Evolutionary conservation across 2,329 filamentous ascomycete species (phyloP), one percentile per base, ranked within the genome.

Genomic region (Cladobotryum protrusum): DNA sequence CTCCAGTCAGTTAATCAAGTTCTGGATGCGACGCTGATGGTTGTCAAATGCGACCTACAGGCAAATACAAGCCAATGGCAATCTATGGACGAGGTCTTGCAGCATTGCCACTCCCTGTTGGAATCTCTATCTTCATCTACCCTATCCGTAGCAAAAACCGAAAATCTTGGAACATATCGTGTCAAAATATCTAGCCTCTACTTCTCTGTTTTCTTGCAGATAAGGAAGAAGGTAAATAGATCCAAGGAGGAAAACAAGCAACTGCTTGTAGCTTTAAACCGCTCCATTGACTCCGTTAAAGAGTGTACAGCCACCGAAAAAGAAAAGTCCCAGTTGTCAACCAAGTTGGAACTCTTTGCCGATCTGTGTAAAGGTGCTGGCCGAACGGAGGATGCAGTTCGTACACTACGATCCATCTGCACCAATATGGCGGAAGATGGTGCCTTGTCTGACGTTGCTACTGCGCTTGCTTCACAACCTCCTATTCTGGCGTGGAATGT

Each of bases 131-230:
- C 74, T 5, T 68, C 76, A 43, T 61, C 65, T 4, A 56, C 59
- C 4, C 51, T 63, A 12, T 65, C 67, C 1, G 42, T 56, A 8
- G 48, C 60, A 15, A 63, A 59, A 43, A 45, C 57, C 1, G 68
- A 68, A 24, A 63, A 68, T 45, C 57, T 70, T 12, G 60, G 56
- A n/a, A 71, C 70, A 2, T 81, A 82, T 56, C 72, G 79, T 50
- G 76, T 85, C 54, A 87, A 83, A 58, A 78, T 89, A 20, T 89
- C 86, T 0, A 84, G 86, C 57, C 73, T 87, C 3, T 88, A 88
- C 61, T 89, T 84, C 62, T 72, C 81, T n/a, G 73, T 79, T 43
- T 81, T 82, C 59, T 67, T 78, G 15, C 70, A 74, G 41, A 62
- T 80, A 52, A 68, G 73, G 13, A 78, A 77, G 45, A 66, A 69